Evolutionary conservation across 352 stramenopile species (phyloP).

Genomic region (Pythium guiyangense): DNA sequence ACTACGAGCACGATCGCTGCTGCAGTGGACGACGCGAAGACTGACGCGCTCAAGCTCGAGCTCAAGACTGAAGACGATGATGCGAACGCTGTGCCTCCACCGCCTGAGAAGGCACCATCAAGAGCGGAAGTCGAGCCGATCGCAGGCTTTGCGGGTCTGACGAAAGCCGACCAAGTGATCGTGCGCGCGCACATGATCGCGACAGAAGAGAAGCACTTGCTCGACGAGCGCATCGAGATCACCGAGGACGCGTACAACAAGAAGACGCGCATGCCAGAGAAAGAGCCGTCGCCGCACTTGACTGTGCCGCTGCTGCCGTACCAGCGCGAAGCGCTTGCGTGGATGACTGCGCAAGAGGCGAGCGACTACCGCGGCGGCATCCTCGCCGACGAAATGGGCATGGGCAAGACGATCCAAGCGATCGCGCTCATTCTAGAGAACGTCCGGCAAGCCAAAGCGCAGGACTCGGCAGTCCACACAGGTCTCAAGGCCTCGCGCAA

Average conservation of each 20-base stretch:
- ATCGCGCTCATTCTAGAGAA: slow-evolving; percentile 96
- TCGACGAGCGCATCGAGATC: slow-evolving; percentile 70
- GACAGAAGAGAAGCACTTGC: slow-evolving; percentile 39
- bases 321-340: slow-evolving; percentile 96
- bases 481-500: slow-evolving; percentile 1
- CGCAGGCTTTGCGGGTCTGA: slow-evolving; percentile 35
- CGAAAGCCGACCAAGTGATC: slow-evolving; percentile 33
- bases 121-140: slow-evolving; percentile 31
- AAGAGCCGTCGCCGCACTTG: slow-evolving; percentile 69
- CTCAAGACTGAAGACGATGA: slow-evolving; percentile 6
- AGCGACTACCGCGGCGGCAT: slow-evolving; percentile 92
- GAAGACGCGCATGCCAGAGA: slow-evolving; percentile 60
- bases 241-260: slow-evolving; percentile 68
- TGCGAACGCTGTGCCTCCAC: too few species aligned
- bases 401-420: slow-evolving; percentile 97
- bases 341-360: slow-evolving; percentile 93
- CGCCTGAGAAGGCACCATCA: slow-evolving; percentile 5
- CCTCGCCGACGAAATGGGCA: slow-evolving; percentile 98
- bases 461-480: neutral
- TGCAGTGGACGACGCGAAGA: neutral
- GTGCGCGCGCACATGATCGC: slow-evolving; percentile 54
- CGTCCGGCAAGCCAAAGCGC: slow-evolving; percentile 23
- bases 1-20: slow-evolving; percentile 2
- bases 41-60: neutral
- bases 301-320: slow-evolving; percentile 96